Conservation (phyloP, 306 rosid species). For the Glycine soja region DNA sequence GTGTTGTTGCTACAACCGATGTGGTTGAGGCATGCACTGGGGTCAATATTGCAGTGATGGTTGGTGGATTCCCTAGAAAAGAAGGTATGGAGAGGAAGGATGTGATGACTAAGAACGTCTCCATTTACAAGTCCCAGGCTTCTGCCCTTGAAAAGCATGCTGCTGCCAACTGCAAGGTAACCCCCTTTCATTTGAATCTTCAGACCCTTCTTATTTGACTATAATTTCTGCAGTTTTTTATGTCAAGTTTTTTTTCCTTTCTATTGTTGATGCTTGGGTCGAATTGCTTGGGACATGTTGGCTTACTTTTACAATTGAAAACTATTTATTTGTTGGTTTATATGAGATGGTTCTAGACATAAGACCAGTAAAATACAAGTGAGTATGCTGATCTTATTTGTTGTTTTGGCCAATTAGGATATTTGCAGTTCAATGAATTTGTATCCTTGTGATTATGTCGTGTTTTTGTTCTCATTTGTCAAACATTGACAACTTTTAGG, state of each 20-base stretch:
- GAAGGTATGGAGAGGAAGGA: constrained; percentile 99
- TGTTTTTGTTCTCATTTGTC: constrained; percentile 4
- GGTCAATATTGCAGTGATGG: constrained; percentile 89
- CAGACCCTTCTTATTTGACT: too few species aligned
- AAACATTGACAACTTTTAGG: not conserved
- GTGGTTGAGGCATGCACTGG: constrained; percentile 97
- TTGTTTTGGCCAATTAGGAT: too few species aligned
- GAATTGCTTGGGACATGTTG: not conserved
- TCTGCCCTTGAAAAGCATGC: constrained; percentile 95
- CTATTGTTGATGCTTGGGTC: not conserved
- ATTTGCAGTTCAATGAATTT: too few species aligned
- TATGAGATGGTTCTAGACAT: not conserved
- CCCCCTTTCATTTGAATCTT: not conserved
- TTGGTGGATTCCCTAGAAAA: constrained; percentile 99
- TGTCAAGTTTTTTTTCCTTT: too few species aligned
- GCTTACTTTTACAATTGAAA: not conserved
- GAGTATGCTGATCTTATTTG: too few species aligned
- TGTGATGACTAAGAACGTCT: constrained; percentile 93
- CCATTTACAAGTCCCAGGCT: constrained; percentile 96
- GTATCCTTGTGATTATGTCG: not conserved
- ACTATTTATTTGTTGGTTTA: constrained; percentile 1
- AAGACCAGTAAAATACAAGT: not conserved
- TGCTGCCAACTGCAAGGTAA: constrained; percentile 95
- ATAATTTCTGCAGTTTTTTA: too few species aligned
- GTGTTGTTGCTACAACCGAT: constrained; percentile 99